Evolutionary conservation across 805 yeast genomes (phyloP).

Genomic region (Zygotorulaspora florentina): DNA sequence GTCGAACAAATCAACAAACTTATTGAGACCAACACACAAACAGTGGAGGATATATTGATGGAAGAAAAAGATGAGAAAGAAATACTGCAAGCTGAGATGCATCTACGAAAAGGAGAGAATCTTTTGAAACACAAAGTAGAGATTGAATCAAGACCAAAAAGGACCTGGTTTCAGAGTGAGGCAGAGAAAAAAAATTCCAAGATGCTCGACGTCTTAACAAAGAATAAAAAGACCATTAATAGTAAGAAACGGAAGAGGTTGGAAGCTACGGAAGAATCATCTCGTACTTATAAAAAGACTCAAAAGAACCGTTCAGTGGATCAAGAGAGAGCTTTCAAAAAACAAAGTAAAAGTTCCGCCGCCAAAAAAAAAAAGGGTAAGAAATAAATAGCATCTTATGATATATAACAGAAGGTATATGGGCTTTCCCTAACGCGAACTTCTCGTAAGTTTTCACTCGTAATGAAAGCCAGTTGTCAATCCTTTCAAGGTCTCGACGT

Average conservation of each 20-base stretch:
- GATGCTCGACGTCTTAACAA: slow-evolving; percentile 38
- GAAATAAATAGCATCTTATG: background rate
- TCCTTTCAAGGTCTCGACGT: slow-evolving; percentile 22
- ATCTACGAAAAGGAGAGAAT: slow-evolving; percentile 80
- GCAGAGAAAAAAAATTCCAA: slow-evolving; percentile 41
- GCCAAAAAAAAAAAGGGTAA: slow-evolving; percentile 27
- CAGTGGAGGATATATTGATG: slow-evolving; percentile 69
- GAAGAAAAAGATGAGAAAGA: slow-evolving; percentile 92
- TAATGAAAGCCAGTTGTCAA: slow-evolving; percentile 29
- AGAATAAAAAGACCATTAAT: slow-evolving; percentile 50
- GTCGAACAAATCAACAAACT: slow-evolving; percentile 64
- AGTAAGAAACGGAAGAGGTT: slow-evolving; percentile 68
- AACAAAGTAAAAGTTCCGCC: slow-evolving; percentile 28
- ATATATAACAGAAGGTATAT: too few species aligned
- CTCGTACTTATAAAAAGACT: slow-evolving; percentile 75
- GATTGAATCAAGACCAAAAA: slow-evolving; percentile 82
- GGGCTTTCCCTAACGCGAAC: too few species aligned
- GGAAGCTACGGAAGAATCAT: slow-evolving; percentile 55
- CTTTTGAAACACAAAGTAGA: slow-evolving; percentile 74
- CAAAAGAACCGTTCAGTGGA: slow-evolving; percentile 59
- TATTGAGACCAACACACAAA: slow-evolving; percentile 54
- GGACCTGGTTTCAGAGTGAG: slow-evolving; percentile 89
- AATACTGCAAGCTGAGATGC: slow-evolving; percentile 84
- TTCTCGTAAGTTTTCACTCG: slow-evolving; percentile 13
- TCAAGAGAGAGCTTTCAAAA: slow-evolving; percentile 41